Base-by-base conservation (phyloP, 2,329 filamentous ascomycete genomes). In the Paramyrothecium sp. region DNA sequence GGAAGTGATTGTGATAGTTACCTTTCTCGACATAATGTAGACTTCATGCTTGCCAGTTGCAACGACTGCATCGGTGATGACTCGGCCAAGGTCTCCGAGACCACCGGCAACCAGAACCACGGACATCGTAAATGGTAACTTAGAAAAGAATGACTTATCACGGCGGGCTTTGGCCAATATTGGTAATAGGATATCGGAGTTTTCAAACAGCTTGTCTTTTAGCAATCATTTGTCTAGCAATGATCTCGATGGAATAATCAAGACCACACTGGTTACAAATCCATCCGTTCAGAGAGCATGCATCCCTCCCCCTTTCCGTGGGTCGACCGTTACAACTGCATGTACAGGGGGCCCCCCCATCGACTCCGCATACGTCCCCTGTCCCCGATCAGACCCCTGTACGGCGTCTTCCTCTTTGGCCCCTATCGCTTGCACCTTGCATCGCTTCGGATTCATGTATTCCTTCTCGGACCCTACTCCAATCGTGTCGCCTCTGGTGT, bases 41-140 rank as follows among this genome's bases (percentile, higher is more conserved):
- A 80, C 69, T 22, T 76, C 60, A 56, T 79, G 71, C 53, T 74
- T 73, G 53, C 56, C 69, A 19, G 60, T 69, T 30, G 62, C 67
- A 17, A 60, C 61, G 13, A 82, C 60, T 17, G 71, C 73, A 16
- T 82, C 77, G 20, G 80, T 73, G 34, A 83, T 71, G 3, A 78
- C 75, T 23, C 70, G 71, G 8, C 80, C 80, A 3, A 82, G 67
- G 21, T 71, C 72, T 20, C 79, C 78, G 1, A 73, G 75, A 12
- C 79, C 80, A 51, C 79, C 80, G 7, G 77, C 76, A 21, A 82
- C 73, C 51, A 74, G 78, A 49, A 82, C 68, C 20, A 73, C 65
- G 16, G 63, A 41, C 69, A 72, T 71, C 3, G 51, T 53, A 3
- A 17, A 22, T 7, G 3, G 5, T 12, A 44, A 16, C 4, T 44